Evolutionary conservation across 345 rosid genomes (phyloP), one percentile per base, ranked within the genome.

Genomic region (Litchi chinensis): DNA sequence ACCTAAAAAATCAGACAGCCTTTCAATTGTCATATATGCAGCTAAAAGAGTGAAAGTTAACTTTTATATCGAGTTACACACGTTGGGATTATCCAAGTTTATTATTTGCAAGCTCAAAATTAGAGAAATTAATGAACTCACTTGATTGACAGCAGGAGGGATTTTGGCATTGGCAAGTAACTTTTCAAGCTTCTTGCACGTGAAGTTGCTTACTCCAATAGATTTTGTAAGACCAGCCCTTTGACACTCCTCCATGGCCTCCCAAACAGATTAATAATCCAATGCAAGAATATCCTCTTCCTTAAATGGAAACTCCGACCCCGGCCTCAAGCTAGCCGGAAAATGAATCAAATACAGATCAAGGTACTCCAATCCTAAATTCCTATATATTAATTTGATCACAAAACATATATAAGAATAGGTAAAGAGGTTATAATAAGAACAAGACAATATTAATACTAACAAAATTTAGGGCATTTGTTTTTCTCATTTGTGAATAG

Each of bases 101-200:
- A 32, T 32, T 32, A 32, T 32, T 32, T 32, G 37, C 37, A 3
- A 32, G 37, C 2, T 32, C 37, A 32, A 32, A 46, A 46, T 46
- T 46, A 46, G 5, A 46, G 52, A 32, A 32, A 32, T 4, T 54
- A 54, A 16, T 9, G 26, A 1, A 68, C 79, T 78, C 37, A 74
- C 83, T 39, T 80, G 83, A 75, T 80, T 80, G 5, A 80, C 79
- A 22, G 73, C 66, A 9, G 83, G 83, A 5, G 68, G 79, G 18
- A 80, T 80, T 13, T 67, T 70, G 24, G 83, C 79, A 0, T 54
- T 37, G 15, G 79, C 77, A 28, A 80, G 72, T 21, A 80, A 62
- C n/a, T 62, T 65, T 18, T 70, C 72, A 6, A 80, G 79, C 71
- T 80, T 80, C 57, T 65, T 70, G 73, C 71, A 62, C 1, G 83